Base-by-base conservation (phyloP, 495 filamentous ascomycete species). In the Delitschia confertaspora region DNA sequence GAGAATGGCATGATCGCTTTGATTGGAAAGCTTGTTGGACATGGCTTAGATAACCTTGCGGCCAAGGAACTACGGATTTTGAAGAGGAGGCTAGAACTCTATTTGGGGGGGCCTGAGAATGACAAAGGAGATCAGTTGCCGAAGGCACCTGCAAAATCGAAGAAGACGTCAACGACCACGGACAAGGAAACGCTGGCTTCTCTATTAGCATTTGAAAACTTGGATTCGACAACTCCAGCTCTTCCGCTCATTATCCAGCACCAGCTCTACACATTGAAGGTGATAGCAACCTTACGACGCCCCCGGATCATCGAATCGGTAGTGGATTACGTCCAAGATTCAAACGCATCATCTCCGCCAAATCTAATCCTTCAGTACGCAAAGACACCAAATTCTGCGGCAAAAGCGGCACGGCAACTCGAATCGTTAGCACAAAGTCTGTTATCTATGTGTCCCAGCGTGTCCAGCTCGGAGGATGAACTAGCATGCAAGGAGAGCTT, bases 1-100 rank as follows among this genome's bases (percentile, higher is more conserved):
- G 89, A 95, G 56, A 79, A 78, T 44, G 91, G 85, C 5, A 83
- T 86, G 63, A 82, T 83, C 31, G 76, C 81, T 6, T 67, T 98
- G 29, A 67, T 83, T 18, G 76, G 73, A 29, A 88, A 80, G 50
- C 62, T 93, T 13, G 69, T 93, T 5, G 71, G 74, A 0, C 63
- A 93, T 33, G 80, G 79, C 10, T 59, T 93, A 42, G 76, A 85
- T 41, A 80, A 85, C 11, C 61, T 82, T 42, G 91, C 89, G 4
- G 64, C 80, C 42, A 85, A 81, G 53, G 88, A 96, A 61, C 60
- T 95, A 24, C 69, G 76, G 53, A 68, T 66, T 18, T 68, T 80
- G 63, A 94, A 81, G 60, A 69, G 64, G 57, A 73, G 73, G 57
- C 67, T 81, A 18, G 53, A 53, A 24, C 56, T 77, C 70, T 43